Evolutionary conservation across 768 basidiomycete species (phyloP), one percentile per base, ranked within the genome.

Genomic region (Dictyophora rubrovolvata): DNA sequence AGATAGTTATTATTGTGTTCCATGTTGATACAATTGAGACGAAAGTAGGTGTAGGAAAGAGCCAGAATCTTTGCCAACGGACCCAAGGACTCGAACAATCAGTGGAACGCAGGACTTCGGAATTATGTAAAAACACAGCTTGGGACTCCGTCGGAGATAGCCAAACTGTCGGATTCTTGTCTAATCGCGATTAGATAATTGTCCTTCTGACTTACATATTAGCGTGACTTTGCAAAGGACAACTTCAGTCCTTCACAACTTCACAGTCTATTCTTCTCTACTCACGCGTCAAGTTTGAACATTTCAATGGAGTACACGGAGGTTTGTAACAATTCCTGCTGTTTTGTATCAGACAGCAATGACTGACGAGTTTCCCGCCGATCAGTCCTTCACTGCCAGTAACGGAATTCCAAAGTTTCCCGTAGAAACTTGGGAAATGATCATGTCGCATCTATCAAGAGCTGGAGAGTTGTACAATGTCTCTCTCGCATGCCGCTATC

Each of bases 381-480:
- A 18, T 18, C 14, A 34, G 50, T 18, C 20, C 1, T 4, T 18
- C 50, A 12, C 50, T 51, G 4, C 14, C 17, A 16, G 50, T 51
- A 50, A 3, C 18, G 48, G 20, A 14, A 48, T 36, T 21, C 57
- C 57, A 4, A 59, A 33, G 16, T 52, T 59, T 33, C 57, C 57
- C 35, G 50, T 52, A 0, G 57, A 59, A 36, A 59, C 49, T 8
- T 59, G 57, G 57, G 57, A 51, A 28, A n/a, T 48, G n/a, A 59
- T 59, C 22, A 50, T 59, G 21, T 23, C 10, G 7, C 50, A 52
- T 23, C 12, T 59, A 20, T 34, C 49, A 4, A 14, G 23, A 8
- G 36, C 50, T 12, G 57, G 57, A 1, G 57, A 59, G 9, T 46
- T 59, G 28, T 59, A 59, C 34, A 52, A 59, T 59, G 49, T 53